Conservation (phyloP, 257 asterid genomes). For the Solanum etuberosum region DNA sequence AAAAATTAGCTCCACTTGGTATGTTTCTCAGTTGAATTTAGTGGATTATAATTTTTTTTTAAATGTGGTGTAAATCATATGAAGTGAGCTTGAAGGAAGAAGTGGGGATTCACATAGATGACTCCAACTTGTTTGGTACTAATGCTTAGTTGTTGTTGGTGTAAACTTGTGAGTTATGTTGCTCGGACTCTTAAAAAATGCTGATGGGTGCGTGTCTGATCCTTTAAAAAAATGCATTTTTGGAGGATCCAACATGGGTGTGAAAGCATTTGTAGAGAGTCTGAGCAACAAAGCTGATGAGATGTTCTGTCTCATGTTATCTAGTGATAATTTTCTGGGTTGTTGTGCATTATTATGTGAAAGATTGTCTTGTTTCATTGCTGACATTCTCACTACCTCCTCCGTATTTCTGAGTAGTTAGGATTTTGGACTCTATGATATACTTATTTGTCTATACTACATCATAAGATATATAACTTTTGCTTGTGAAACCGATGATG, state of each 20-base stretch:
- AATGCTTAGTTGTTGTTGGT: not conserved
- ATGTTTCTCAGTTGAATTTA: not conserved
- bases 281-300: not conserved
- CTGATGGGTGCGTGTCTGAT: not conserved
- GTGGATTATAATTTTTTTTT: not conserved
- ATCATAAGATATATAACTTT: not conserved
- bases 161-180: not conserved
- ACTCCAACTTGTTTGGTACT: not conserved
- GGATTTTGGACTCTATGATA: not conserved
- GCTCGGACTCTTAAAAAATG: not conserved
- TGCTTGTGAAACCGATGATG: not conserved
- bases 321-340: not conserved
- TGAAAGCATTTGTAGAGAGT: not conserved
- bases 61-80: not conserved
- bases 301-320: not conserved
- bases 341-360: not conserved
- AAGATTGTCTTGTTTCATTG: not conserved
- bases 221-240: not conserved
- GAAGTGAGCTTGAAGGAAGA: not conserved
- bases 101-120: not conserved
- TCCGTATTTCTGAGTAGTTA: not conserved
- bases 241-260: not conserved
- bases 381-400: not conserved
- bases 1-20: conserved; percentile 94
- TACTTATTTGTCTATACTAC: not conserved